Evolutionary conservation across 257 asterid species (phyloP).

Genomic region (Orobanche coerulescens): DNA sequence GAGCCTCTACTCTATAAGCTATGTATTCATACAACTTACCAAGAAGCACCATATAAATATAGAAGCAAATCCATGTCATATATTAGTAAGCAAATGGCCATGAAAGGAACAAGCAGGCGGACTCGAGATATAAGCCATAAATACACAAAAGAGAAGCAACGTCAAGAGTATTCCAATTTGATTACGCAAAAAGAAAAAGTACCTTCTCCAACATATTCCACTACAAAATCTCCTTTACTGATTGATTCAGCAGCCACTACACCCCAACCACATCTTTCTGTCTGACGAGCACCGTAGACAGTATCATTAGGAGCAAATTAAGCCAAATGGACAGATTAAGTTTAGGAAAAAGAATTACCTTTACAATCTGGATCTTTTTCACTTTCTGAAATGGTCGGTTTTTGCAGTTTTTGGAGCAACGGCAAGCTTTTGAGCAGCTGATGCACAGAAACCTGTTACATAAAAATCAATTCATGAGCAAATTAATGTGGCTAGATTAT

Average conservation of each 20-base stretch:
- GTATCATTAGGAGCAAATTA: conserved; percentile 16
- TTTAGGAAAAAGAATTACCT: conserved; percentile 38
- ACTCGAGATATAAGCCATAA: conserved; percentile 8
- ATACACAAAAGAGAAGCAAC: conserved; percentile 7
- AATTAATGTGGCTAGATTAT: background rate
- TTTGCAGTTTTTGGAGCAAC: conserved; percentile 62
- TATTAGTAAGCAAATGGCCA: conserved; percentile 2
- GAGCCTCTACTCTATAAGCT: no score
- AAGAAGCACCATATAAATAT: conserved; percentile 14
- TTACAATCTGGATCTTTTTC: conserved; percentile 61
- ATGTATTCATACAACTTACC: conserved; percentile 13
- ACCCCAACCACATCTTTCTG: conserved; percentile 95
- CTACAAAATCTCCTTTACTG: conserved; percentile 63
- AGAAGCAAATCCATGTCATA: conserved; percentile 13
- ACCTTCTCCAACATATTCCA: conserved; percentile 98
- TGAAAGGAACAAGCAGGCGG: conserved; percentile 3
- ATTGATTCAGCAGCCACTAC: conserved; percentile 81
- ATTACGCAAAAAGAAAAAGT: conserved; percentile 23
- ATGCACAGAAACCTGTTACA: conserved; percentile 69
- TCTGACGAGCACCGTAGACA: conserved; percentile 46
- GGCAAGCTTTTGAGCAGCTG: conserved; percentile 92
- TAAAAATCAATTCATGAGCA: conserved; percentile 18
- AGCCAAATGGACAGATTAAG: conserved; percentile 11
- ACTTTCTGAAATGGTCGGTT: conserved; percentile 82
- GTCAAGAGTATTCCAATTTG: conserved; percentile 11